Evolutionary conservation across 169 alveolate genomes (phyloP).

Genomic region (Plasmodium reichenowi): DNA sequence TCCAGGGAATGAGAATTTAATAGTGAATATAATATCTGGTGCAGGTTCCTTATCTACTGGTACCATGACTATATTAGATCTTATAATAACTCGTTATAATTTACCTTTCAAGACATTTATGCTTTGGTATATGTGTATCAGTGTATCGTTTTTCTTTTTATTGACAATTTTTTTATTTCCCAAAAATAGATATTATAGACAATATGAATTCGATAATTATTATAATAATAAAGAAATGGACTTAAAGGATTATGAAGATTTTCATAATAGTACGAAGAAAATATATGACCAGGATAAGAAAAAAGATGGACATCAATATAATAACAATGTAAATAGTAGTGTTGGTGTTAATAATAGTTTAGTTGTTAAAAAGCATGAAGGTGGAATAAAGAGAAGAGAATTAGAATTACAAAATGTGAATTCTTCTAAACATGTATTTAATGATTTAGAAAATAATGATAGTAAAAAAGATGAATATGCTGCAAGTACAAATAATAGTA

Average conservation of each 20-base stretch:
- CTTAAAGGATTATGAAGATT: conserved; percentile 3
- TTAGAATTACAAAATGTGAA: too few species aligned
- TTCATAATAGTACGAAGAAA: not conserved
- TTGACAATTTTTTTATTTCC: conserved; percentile 68
- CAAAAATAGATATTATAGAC: conserved; percentile 74
- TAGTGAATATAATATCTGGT: conserved; percentile 78
- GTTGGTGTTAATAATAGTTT: not conserved
- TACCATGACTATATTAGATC: conserved; percentile 73
- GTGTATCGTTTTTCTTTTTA: conserved; percentile 41
- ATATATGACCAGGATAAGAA: not conserved
- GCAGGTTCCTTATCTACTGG: conserved; percentile 78
- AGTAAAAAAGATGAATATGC: not conserved
- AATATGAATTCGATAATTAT: conserved; percentile 77
- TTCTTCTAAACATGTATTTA: not conserved
- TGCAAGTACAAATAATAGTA: conserved; percentile 22
- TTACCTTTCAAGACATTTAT: conserved; percentile 50
- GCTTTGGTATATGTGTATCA: conserved; percentile 66
- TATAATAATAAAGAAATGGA: conserved; percentile 15
- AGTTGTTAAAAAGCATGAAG: too few species aligned
- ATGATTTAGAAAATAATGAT: conserved; percentile 4
- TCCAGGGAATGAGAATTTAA: conserved; percentile 79
- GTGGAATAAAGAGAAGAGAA: too few species aligned
- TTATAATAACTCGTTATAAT: conserved; percentile 19
- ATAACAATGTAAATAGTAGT: not conserved
- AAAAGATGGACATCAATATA: not conserved